Evolutionary conservation across 129 eudicot species (phyloP).

Genomic region (Saussurea involucrata): DNA sequence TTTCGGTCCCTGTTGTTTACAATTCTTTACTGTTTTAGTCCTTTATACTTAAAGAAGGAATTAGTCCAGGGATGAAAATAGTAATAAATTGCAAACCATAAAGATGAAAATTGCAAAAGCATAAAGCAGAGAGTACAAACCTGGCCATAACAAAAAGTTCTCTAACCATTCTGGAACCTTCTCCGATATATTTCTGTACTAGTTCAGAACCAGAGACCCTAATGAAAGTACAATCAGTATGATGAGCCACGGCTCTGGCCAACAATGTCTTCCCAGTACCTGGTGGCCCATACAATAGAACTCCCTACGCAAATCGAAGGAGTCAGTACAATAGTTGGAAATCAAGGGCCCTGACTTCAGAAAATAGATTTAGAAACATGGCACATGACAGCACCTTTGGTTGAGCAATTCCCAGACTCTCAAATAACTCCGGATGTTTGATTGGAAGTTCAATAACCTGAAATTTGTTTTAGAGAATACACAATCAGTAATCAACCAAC

Average conservation of each 20-base stretch:
- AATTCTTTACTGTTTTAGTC: too few species aligned
- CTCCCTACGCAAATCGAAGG: conserved; percentile 41
- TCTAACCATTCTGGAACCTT: conserved; percentile 97
- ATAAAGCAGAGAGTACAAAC: conserved; percentile 30
- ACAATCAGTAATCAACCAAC: neutral
- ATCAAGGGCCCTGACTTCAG: neutral
- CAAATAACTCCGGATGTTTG: conserved; percentile 86
- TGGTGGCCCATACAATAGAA: conserved; percentile 85
- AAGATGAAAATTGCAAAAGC: too few species aligned
- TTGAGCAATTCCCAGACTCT: conserved; percentile 92
- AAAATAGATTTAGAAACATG: neutral
- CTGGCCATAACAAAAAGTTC: conserved; percentile 98
- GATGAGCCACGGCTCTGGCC: conserved; percentile 97
- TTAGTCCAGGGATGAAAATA: too few species aligned
- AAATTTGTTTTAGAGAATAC: neutral
- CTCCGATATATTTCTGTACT: conserved; percentile 92
- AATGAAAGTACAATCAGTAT: conserved; percentile 91
- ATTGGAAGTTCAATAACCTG: conserved; percentile 95
- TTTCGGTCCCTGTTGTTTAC: too few species aligned
- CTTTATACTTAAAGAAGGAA: too few species aligned
- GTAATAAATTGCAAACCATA: too few species aligned
- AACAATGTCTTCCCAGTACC: conserved; percentile 83
- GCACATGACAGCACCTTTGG: conserved; percentile 58
- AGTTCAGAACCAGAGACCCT: conserved; percentile 95
- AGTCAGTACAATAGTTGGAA: neutral